These are phyloP conservation scores for Ophidiomyces ophidiicola DNA, from an alignment of 2,329 filamentous ascomycete genomes.

Conservation along the genomic window DNA sequence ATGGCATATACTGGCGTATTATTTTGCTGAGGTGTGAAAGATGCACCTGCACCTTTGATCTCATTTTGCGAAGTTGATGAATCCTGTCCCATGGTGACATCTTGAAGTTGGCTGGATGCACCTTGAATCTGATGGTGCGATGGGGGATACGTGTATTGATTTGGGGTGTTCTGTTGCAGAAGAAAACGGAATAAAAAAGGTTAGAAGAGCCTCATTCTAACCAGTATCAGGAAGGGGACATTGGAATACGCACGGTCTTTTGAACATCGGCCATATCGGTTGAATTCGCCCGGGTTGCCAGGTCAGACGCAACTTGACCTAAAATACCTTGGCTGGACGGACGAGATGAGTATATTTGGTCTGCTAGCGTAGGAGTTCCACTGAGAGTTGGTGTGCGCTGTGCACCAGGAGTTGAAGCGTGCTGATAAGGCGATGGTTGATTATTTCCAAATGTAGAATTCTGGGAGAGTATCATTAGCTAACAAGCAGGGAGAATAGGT, in stretches of 20 bases:
- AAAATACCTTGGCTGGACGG: constrained; percentile 14
- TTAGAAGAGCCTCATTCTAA: not conserved
- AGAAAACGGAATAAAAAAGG: not conserved
- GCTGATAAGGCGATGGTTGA: constrained; percentile 10
- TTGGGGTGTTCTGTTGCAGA: constrained; percentile 5
- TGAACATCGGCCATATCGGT: constrained; percentile 8
- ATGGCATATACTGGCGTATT: constrained; percentile 4
- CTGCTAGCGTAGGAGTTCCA: constrained; percentile 9
- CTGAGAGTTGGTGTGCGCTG: constrained; percentile 11
- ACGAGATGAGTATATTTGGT: constrained; percentile 10
- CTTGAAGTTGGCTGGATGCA: constrained; percentile 7
- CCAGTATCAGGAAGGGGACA: not conserved
- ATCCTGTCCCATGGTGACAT: constrained; percentile 10
- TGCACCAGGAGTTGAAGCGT: constrained; percentile 6
- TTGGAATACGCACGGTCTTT: constrained; percentile 8
- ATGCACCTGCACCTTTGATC: constrained; percentile 1
- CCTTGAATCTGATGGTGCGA: constrained; percentile 6
- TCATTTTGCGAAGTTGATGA: constrained; percentile 7
- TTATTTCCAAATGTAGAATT: constrained; percentile 8
- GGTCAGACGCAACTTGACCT: constrained; percentile 13
- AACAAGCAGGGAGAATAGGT: not conserved
- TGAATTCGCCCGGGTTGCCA: constrained; percentile 9
- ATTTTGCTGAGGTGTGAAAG: constrained; percentile 8
- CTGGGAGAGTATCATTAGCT: constrained; percentile 2
- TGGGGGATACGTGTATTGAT: constrained; percentile 3